A percentile compares a stretch with the other conserved stretches of the same genome.
These are phyloP conservation scores for Coprinopsis cinerea DNA, from an alignment of 768 basidiomycete species.

Conservation along the genomic window DNA sequence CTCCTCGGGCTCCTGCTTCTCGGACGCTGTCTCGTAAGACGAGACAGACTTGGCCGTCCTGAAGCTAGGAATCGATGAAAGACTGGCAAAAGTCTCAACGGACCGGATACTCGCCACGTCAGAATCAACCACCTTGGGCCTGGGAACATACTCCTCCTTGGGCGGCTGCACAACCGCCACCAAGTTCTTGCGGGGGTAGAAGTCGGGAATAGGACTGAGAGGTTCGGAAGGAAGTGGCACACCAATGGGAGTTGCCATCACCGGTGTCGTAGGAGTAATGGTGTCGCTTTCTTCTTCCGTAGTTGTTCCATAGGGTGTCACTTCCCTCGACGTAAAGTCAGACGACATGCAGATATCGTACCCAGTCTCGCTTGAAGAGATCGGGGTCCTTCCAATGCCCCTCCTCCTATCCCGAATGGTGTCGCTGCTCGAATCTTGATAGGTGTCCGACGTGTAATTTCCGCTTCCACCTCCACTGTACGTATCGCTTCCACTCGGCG, in stretches of 20 bases:
- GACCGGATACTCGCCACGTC: constrained; percentile 22
- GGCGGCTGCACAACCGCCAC: constrained; percentile 7
- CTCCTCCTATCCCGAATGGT: no score
- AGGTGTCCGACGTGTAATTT: constrained; percentile 10
- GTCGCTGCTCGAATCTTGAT: background rate
- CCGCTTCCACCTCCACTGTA: constrained; percentile 17
- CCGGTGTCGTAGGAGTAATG: background rate
- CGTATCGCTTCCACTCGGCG: background rate
- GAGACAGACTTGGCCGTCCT: constrained; percentile 34
- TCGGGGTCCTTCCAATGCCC: constrained; percentile 8
- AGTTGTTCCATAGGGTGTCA: constrained; percentile 22
- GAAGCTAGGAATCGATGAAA: constrained; percentile 23
- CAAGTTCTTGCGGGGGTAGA: background rate
- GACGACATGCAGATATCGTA: constrained; percentile 51
- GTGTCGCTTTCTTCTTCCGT: constrained; percentile 12
- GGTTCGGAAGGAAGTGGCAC: background rate
- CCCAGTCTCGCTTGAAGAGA: constrained; percentile 35
- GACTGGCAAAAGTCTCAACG: constrained; percentile 13
- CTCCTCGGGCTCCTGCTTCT: constrained; percentile 19
- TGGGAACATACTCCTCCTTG: background rate
- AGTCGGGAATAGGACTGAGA: background rate
- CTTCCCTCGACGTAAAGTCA: constrained; percentile 38
- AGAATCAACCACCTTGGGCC: no score
- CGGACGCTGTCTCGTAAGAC: constrained; percentile 30
- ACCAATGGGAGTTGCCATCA: background rate